phyloP scores from a whole-genome alignment of 2,329 filamentous ascomycete genomes.

The Aureobasidium mangrovei region DNA sequence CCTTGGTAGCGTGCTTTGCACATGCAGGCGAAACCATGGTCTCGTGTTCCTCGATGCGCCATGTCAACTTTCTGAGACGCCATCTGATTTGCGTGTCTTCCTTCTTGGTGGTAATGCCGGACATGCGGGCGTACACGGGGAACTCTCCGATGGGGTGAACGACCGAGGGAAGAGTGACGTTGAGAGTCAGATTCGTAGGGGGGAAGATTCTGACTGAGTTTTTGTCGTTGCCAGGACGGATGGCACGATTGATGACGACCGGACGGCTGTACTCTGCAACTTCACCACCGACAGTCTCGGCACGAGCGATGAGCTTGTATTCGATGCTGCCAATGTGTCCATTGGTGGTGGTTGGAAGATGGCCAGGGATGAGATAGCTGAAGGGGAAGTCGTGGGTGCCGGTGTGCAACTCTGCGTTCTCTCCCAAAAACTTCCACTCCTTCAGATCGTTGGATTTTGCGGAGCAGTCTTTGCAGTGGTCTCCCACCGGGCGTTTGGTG shows the following conservation, averaged over 20 bases:
- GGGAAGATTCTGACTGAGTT: conserved; percentile 91
- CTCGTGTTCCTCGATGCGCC: conserved; percentile 84
- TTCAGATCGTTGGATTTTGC: conserved; percentile 64
- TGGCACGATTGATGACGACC: conserved; percentile 68
- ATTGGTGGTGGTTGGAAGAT: conserved; percentile 76
- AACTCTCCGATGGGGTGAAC: conserved; percentile 81
- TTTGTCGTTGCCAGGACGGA: conserved; percentile 71
- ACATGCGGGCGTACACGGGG: conserved; percentile 68
- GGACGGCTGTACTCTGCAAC: conserved; percentile 57
- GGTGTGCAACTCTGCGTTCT: conserved; percentile 23
- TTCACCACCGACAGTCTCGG: conserved; percentile 51
- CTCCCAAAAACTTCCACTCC: conserved; percentile 67
- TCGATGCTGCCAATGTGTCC: conserved; percentile 63
- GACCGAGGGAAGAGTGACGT: conserved; percentile 70
- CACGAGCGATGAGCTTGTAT: conserved; percentile 67
- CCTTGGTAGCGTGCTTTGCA: conserved; percentile 59
- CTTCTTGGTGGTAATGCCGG: conserved; percentile 71
- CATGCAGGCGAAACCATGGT: conserved; percentile 74
- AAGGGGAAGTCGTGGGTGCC: conserved; percentile 74
- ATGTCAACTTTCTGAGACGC: conserved; percentile 84
- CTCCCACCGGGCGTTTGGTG: conserved; percentile 73
- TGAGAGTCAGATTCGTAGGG: conserved; percentile 84
- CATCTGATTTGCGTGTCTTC: conserved; percentile 65
- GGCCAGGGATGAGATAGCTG: conserved; percentile 73
- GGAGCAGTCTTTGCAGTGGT: conserved; percentile 69